Percentiles rank a stretch among this genome's conserved stretches.
Conservation (phyloP, 2,329 filamentous ascomycete species). For the Albifimbria verrucaria region DNA sequence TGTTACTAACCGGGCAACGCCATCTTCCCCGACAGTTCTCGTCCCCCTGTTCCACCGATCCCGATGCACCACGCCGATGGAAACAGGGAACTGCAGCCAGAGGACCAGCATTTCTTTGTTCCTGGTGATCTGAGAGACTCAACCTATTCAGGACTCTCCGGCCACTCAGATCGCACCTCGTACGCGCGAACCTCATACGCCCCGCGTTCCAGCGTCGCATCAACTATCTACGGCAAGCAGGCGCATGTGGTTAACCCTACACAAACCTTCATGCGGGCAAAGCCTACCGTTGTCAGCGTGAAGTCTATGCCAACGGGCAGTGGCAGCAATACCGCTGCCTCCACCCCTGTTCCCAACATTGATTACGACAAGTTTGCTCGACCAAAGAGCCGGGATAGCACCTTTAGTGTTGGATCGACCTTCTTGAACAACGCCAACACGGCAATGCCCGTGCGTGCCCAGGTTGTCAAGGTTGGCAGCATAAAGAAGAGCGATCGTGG, state of each 20-base stretch:
- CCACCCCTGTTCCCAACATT: constrained; percentile 63
- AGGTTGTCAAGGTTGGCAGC: constrained; percentile 56
- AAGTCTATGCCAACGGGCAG: constrained; percentile 62
- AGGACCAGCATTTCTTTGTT: constrained; percentile 90
- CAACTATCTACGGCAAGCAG: constrained; percentile 90
- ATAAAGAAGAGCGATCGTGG: constrained; percentile 42
- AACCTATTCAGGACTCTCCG: constrained; percentile 77
- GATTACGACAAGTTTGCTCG: constrained; percentile 60
- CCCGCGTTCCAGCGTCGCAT: constrained; percentile 74
- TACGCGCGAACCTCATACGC: constrained; percentile 57
- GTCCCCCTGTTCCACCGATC: constrained; percentile 92
- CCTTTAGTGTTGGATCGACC: constrained; percentile 66
- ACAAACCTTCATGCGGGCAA: constrained; percentile 81
- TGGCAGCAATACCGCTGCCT: constrained; percentile 42
- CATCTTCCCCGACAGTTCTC: constrained; percentile 74
- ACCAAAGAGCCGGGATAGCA: constrained; percentile 53
- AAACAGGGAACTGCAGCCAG: constrained; percentile 47
- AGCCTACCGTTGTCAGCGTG: constrained; percentile 90
- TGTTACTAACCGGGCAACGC: constrained; percentile 86
- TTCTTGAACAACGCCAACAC: constrained; percentile 65
- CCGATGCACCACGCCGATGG: constrained; percentile 60
- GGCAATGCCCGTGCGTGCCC: constrained; percentile 53
- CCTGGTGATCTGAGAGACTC: constrained; percentile 88
- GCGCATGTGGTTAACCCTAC: constrained; percentile 79
- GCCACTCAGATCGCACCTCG: constrained; percentile 58